phyloP scores from a whole-genome alignment of 139 green algal genomes.

The Helicosporidium sp. region DNA sequence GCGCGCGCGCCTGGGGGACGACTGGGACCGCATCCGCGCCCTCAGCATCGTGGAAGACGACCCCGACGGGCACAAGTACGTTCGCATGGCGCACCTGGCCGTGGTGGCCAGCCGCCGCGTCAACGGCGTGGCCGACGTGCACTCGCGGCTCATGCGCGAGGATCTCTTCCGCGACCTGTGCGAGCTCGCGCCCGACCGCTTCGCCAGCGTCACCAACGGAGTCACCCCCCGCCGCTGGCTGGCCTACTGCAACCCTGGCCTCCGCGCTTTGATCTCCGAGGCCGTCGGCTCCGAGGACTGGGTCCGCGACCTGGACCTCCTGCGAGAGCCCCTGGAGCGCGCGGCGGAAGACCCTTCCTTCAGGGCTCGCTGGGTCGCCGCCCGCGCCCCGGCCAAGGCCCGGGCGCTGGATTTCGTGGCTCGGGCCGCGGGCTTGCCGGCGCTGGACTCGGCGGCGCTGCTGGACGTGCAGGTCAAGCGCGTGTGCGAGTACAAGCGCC shows the following conservation, averaged over 20 bases:
- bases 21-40: constrained; percentile 93
- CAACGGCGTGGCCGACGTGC: constrained; percentile 89
- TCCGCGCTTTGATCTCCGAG: constrained; percentile 42
- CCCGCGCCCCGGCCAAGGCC: constrained; percentile 74
- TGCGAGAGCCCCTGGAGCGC: constrained; percentile 38
- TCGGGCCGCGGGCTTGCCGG: constrained; percentile 38
- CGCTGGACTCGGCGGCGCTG: constrained; percentile 53
- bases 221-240: constrained; percentile 89
- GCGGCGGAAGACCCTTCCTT: constrained; percentile 62
- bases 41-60: constrained; percentile 69
- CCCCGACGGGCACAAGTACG: constrained; percentile 62
- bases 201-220: constrained; percentile 99
- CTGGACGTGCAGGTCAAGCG: constrained; percentile 96
- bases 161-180: constrained; percentile 79
- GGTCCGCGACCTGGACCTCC: constrained; percentile 33
- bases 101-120: constrained; percentile 67
- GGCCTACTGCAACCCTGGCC: constrained; percentile 62
- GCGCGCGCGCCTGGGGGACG: constrained; percentile 96
- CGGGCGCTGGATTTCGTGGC: constrained; percentile 53
- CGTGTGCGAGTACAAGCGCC: constrained; percentile 99
- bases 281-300: constrained; percentile 48
- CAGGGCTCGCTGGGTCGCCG: constrained; percentile 53
- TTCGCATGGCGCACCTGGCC: constrained; percentile 92
- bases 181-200: constrained; percentile 59
- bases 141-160: constrained; percentile 88